Evolutionary conservation across 2,329 filamentous ascomycete species (phyloP), one percentile per base, ranked within the genome.

Genomic region (Xylariaceae sp.): DNA sequence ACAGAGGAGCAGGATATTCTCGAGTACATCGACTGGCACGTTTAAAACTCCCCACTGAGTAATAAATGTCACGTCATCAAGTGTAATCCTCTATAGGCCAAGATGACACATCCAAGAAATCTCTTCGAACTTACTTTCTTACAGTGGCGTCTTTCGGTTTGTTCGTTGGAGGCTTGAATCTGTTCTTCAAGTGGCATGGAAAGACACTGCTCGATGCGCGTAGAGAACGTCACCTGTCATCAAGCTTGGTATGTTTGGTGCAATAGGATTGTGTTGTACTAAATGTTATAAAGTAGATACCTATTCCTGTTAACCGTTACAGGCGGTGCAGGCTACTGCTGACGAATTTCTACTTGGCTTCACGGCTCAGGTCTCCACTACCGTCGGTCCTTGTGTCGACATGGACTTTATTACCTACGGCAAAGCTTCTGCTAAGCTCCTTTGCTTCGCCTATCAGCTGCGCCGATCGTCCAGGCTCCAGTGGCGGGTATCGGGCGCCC

Each of bases 21-120:
- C 56, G 1, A 77, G 64, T 18, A 68, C 62, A 3, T 64, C 54
- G 0, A 68, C 62, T 0, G 68, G 54, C 16, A 72, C 68, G 53
- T 77, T 77, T 14, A 73, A 75, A 0, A 78, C 63, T 1, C 75
- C 74, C 62, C 74, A 73, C 65, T 73, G n/a, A 2, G 44, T 3
- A 50, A 26, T 26, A 16, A 40, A 7, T n/a, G 23, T 7, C 23
- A 26, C 4, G 18, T 18, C 7, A 9, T 9, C 23, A 26, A 26
- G 23, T 9, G 4, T 9, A 4, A 26, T 26, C 4, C 23, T 9
- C 23, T 26, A 9, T 9, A 26, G 4, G 23, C 14, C 20, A 21
- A n/a, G 26, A 19, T 23, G 10, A 14, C 10, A 2, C 20, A 18
- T 44, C 20, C 23, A 23, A 26, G 7, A 16, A 44, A 29, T 16